phyloP scores from a whole-genome alignment of 352 stramenopile species.

The Elongisporangium senticosum region DNA sequence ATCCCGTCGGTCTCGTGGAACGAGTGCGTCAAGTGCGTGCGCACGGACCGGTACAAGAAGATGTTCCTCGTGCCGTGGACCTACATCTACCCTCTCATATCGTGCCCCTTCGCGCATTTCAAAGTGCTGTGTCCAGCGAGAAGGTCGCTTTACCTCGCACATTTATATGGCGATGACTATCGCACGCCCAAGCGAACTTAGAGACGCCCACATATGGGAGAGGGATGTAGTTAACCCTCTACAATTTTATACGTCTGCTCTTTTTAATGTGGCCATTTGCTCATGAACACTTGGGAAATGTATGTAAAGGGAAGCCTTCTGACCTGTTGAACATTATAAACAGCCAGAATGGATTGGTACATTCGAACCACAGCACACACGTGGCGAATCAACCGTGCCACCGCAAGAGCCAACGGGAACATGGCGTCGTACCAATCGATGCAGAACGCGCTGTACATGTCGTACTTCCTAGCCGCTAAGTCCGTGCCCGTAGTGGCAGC shows the following conservation, averaged over 20 bases:
- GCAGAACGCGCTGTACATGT: slow-evolving; percentile 62
- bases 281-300: not conserved
- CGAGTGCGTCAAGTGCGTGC: slow-evolving; percentile 40
- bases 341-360: not conserved
- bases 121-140: slow-evolving; percentile 43
- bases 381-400: not conserved
- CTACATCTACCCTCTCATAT: slow-evolving; percentile 45
- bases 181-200: slow-evolving; percentile 7
- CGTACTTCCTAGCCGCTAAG: slow-evolving; percentile 57
- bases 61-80: slow-evolving; percentile 29
- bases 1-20: slow-evolving; percentile 36
- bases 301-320: not conserved
- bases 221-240: not conserved
- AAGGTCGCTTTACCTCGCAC: slow-evolving; percentile 40
- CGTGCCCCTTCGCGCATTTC: slow-evolving; percentile 40
- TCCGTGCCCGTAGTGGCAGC: slow-evolving; percentile 56
- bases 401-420: not conserved
- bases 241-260: not conserved
- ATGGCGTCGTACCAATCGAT: slow-evolving; percentile 47
- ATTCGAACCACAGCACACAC: not conserved
- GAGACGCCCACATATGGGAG: not conserved
- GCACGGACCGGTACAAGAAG: slow-evolving; percentile 20
- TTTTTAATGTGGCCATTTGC: not conserved
- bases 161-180: slow-evolving; percentile 52
- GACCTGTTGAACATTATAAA: not conserved